Conservation (phyloP, 805 yeast species). For the Candida silvatica region DNA sequence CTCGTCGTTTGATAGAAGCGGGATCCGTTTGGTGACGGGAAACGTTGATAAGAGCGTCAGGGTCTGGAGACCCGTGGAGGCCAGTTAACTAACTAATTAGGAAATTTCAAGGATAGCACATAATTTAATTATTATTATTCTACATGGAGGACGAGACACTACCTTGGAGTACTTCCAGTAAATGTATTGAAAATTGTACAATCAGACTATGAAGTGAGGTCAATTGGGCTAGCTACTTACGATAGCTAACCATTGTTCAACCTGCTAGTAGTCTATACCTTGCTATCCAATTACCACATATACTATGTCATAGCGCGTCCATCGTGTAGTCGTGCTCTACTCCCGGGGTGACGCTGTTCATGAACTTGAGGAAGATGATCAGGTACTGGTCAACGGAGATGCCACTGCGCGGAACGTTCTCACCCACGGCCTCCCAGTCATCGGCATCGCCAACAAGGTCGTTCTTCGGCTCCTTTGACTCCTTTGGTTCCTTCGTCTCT, state of each 20-base stretch:
- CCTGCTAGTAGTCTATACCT: no score
- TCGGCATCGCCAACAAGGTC: conserved; percentile 13
- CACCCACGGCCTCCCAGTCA: conserved; percentile 16
- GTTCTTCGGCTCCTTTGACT: conserved; percentile 1
- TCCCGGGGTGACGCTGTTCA: conserved; percentile 95
- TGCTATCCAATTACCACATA: no score
- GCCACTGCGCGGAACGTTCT: neutral
- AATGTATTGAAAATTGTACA: no score
- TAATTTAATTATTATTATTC: no score
- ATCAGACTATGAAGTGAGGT: no score
- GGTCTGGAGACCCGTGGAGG: conserved; percentile 39
- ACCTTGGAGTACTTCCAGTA: no score
- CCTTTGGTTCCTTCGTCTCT: conserved; percentile 26
- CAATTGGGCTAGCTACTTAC: no score
- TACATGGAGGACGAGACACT: no score
- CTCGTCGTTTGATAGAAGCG: conserved; percentile 70
- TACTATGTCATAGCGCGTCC: conserved; percentile 60
- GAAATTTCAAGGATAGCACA: neutral
- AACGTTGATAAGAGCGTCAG: conserved; percentile 86
- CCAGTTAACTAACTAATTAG: no score
- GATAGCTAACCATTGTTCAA: no score
- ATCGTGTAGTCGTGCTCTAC: conserved; percentile 97
- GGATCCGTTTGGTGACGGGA: conserved; percentile 74
- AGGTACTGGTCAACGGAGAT: conserved; percentile 88
- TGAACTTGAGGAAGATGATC: conserved; percentile 83